Base-by-base conservation (phyloP, 768 basidiomycete species). In the Amanita inopinata region DNA sequence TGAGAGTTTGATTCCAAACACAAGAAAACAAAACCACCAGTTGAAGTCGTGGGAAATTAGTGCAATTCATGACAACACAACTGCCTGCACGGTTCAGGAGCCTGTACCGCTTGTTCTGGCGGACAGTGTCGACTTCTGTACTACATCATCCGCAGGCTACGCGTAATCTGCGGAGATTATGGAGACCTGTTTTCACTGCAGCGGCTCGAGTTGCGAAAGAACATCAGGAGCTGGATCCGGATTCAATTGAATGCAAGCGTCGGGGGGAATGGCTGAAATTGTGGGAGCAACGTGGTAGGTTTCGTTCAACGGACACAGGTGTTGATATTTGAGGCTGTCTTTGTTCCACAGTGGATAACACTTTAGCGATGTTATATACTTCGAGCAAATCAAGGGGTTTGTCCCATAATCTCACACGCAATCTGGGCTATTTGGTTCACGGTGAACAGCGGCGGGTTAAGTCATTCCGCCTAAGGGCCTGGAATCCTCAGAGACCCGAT, bases 331-430 rank as follows among this genome's bases (percentile, higher is more conserved):
- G 12, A 12, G 8, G 6, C 17, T 18, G 1, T 20, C 18, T 31
- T 38, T 14, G 33, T 36, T 43, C 43, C 15, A 5, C 46, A 88
- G 85, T 83, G 58, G 83, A 87, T 52, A 70, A 67, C 46, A 84
- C 83, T 0, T 65, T 87, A 30, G 65, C 67, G 23, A 49, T 87
- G 6, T 55, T 87, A 34, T 69, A 74, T 58, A 73, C 66, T 19
- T 79, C 84, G n/a, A 71, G 74, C 3, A 64, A 66, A 45, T 71
- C 74, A 24, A 73, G 80, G 19, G 84, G 84, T 10, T 59, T 82
- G 10, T 57, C 82, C 8, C 78, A 83, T 53, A 62, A 61, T 44
- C 50, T 77, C 4, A 76, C 79, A 4, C 70, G 70, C 12, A 83
- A 84, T 51, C 58, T 82, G 9, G 58, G 59, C 7, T 54, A 64